Conservation (phyloP, 108 stramenopile species). For the Fragilariopsis cylindrus region DNA sequence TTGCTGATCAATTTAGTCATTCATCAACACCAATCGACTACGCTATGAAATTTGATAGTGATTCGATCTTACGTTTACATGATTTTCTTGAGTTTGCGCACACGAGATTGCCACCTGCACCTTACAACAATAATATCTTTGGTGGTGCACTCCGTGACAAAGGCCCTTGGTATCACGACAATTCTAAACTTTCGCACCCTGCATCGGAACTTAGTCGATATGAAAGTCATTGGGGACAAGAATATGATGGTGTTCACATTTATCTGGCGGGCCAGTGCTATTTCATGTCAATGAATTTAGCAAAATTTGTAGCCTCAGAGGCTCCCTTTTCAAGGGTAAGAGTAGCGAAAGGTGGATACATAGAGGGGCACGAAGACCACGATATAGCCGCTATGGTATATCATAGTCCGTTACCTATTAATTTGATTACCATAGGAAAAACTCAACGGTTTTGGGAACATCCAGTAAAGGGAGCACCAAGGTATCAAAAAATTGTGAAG, state of each 20-base stretch:
- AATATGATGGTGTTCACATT: constrained; percentile 47
- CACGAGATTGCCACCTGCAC: constrained; percentile 40
- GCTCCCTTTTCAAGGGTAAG: constrained; percentile 22
- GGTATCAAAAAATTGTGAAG: constrained; percentile 35
- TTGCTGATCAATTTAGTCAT: constrained; percentile 24
- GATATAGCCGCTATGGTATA: constrained; percentile 52
- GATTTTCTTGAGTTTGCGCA: constrained; percentile 48
- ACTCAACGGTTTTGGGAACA: constrained; percentile 59
- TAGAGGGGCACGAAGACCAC: constrained; percentile 57
- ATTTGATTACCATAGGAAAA: constrained; percentile 33
- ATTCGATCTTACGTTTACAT: constrained; percentile 47
- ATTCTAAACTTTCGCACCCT: background rate
- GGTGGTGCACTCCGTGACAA: constrained; percentile 51
- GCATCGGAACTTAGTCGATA: constrained; percentile 18
- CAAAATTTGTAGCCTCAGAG: constrained; percentile 29
- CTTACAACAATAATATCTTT: constrained; percentile 29
- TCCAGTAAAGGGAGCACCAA: constrained; percentile 49
- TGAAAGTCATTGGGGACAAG: constrained; percentile 29
- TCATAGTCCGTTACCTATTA: constrained; percentile 26
- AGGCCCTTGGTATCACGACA: constrained; percentile 38
- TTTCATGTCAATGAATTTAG: constrained; percentile 37
- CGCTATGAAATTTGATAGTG: constrained; percentile 49
- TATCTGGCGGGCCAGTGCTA: constrained; percentile 57
- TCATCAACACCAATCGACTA: constrained; percentile 36
- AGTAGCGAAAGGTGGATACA: constrained; percentile 39